phyloP scores from a whole-genome alignment of 257 asterid genomes.

The Haberlea rhodopensis region DNA sequence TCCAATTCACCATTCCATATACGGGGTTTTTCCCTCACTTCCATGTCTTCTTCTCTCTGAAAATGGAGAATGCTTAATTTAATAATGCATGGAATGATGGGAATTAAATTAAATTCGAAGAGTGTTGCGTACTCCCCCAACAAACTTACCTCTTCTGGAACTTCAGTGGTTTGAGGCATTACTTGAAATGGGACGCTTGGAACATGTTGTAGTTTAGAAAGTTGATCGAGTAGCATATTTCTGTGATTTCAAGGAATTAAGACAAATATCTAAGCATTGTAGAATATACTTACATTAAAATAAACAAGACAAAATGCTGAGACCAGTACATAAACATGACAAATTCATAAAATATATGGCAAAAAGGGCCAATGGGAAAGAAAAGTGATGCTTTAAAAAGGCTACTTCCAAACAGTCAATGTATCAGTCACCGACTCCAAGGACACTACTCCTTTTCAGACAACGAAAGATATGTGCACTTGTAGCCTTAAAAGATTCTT shows the following conservation, averaged over 20 bases:
- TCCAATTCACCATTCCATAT: slow-evolving; percentile 76
- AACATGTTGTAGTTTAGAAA: slow-evolving; percentile 67
- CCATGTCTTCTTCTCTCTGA: slow-evolving; percentile 79
- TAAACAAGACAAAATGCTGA: neutral
- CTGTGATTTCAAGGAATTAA: slow-evolving; percentile 43
- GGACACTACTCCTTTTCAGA: neutral
- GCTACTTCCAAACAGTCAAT: neutral
- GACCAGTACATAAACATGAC: neutral
- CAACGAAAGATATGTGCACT: too few species aligned
- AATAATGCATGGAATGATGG: slow-evolving; percentile 11
- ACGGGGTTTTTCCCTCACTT: slow-evolving; percentile 72
- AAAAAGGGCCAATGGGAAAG: neutral
- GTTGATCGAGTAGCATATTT: slow-evolving; percentile 68
- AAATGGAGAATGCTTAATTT: slow-evolving; percentile 22
- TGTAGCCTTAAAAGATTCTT: neutral
- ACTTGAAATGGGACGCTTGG: slow-evolving; percentile 83
- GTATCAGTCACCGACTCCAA: neutral
- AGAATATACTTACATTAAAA: neutral
- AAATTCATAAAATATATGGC: neutral
- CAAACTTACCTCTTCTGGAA: slow-evolving; percentile 67
- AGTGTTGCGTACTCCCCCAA: slow-evolving; percentile 16
- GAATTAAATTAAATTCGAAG: neutral
- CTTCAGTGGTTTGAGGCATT: slow-evolving; percentile 60
- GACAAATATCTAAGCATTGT: slow-evolving; percentile 6
- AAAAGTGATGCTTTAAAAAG: neutral